These are phyloP conservation scores for Neoboletus subvelutipes DNA, from an alignment of 768 basidiomycete genomes.

Conservation along the genomic window DNA sequence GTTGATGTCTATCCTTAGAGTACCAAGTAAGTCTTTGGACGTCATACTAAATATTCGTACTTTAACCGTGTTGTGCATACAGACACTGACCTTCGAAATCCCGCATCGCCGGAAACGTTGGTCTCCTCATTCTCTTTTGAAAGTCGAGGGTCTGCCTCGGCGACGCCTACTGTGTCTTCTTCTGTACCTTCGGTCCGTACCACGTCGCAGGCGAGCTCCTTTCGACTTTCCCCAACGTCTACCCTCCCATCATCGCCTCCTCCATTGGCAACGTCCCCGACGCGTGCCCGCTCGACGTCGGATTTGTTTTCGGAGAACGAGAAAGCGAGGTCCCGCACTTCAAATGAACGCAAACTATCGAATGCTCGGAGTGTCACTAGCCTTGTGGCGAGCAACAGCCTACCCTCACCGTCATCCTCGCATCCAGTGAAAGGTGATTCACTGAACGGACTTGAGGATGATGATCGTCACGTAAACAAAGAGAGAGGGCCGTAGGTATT, in stretches of 20 bases:
- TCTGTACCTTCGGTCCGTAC: constrained; percentile 35
- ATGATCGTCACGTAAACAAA: constrained; percentile 28
- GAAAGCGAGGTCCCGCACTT: constrained; percentile 29
- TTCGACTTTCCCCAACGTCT: constrained; percentile 33
- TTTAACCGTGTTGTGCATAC: constrained; percentile 21
- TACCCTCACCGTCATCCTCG: constrained; percentile 19
- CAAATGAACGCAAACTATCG: constrained; percentile 30
- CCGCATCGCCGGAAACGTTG: constrained; percentile 66
- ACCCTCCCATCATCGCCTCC: constrained; percentile 38
- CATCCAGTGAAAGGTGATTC: constrained; percentile 14
- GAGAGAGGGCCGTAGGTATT: constrained; percentile 54
- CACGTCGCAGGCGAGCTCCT: constrained; percentile 31
- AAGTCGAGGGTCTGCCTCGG: constrained; percentile 43
- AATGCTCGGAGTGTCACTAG: constrained; percentile 31
- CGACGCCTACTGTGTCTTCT: constrained; percentile 52
- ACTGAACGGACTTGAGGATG: constrained; percentile 24
- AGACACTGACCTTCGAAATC: constrained; percentile 58
- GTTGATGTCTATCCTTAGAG: constrained; percentile 60
- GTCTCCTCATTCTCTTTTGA: constrained; percentile 56
- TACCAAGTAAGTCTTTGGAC: constrained; percentile 33
- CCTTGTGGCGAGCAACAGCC: constrained; percentile 20
- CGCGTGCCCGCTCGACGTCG: constrained; percentile 54
- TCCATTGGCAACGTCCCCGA: constrained; percentile 46
- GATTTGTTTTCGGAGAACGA: constrained; percentile 49
- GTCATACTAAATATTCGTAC: not conserved